Percentiles rank a stretch among this genome's conserved stretches.
These are phyloP conservation scores for Auxenochlorella protothecoides DNA, from an alignment of 139 green algal species.

Conservation along the genomic window DNA sequence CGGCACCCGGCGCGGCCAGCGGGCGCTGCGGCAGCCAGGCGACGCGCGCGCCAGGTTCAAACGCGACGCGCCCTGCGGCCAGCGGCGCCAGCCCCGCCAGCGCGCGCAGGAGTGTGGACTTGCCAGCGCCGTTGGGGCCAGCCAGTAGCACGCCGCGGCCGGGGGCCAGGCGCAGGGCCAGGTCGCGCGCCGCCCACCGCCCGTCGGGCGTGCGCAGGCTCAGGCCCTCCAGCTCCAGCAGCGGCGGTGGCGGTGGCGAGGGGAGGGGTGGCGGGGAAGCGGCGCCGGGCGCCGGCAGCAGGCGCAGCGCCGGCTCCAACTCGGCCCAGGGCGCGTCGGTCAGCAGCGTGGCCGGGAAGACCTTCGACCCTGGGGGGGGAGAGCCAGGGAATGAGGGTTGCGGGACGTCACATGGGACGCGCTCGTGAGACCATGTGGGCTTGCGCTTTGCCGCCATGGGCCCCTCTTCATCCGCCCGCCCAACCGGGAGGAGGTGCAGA, in stretches of 20 bases:
- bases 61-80: too few species aligned
- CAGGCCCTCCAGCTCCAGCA: slow-evolving; percentile 9
- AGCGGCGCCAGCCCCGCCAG: slow-evolving; percentile 20
- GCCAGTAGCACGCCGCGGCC: slow-evolving; percentile 19
- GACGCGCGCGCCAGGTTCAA: not conserved
- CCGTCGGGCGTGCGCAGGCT: slow-evolving; percentile 7
- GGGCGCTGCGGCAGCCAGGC: slow-evolving; percentile 40
- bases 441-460: not conserved
- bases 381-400: not conserved
- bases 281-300: not conserved
- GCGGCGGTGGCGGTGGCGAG: not conserved
- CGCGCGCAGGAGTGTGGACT: slow-evolving; percentile 30
- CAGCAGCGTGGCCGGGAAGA: slow-evolving; percentile 43
- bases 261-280: not conserved
- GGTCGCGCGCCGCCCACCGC: not conserved
- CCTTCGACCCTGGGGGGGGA: slow-evolving; percentile 12
- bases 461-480: slow-evolving; percentile 4
- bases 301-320: slow-evolving; percentile 8
- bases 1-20: slow-evolving; percentile 35
- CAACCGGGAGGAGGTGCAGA: slow-evolving; percentile 27
- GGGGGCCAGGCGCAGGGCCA: slow-evolving; percentile 10
- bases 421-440: too few species aligned
- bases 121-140: slow-evolving; percentile 38
- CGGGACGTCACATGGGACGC: too few species aligned
- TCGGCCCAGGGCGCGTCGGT: slow-evolving; percentile 22